Evolutionary conservation across 805 yeast genomes (phyloP).

Genomic region (Diddensiella caesifluorescens): DNA sequence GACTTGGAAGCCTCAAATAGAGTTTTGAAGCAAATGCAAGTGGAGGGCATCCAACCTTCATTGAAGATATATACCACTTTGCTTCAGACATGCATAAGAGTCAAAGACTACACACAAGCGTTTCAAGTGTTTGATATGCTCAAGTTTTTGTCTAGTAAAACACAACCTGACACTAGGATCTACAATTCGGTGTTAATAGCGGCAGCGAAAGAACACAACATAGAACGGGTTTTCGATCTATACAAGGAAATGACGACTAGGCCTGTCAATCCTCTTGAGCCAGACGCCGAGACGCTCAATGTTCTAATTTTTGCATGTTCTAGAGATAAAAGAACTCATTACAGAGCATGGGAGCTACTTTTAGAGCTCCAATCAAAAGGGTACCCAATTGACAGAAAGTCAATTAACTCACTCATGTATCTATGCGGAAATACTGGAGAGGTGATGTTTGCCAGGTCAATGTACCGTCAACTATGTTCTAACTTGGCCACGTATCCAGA

Average conservation of each 20-base stretch:
- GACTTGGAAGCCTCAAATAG: constrained; percentile 23
- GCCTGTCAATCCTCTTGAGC: constrained; percentile 33
- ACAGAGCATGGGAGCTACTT: constrained; percentile 74
- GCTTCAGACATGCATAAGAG: constrained; percentile 54
- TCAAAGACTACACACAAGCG: constrained; percentile 51
- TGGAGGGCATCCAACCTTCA: constrained; percentile 13
- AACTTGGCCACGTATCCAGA: constrained; percentile 27
- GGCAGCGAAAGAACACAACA: constrained; percentile 54
- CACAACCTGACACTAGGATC: constrained; percentile 62
- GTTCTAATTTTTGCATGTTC: constrained; percentile 67
- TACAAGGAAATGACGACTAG: constrained; percentile 57
- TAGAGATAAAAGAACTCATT: constrained; percentile 41
- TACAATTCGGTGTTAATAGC: constrained; percentile 70
- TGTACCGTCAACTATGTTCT: constrained; percentile 30
- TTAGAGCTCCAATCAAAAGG: constrained; percentile 50
- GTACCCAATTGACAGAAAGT: constrained; percentile 33
- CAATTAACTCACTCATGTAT: constrained; percentile 65
- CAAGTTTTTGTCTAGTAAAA: constrained; percentile 65
- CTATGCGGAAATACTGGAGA: constrained; percentile 81
- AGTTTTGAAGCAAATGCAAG: constrained; percentile 16
- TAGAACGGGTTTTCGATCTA: constrained; percentile 72
- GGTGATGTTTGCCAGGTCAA: constrained; percentile 60
- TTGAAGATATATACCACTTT: constrained; percentile 47
- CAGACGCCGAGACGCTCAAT: constrained; percentile 44
- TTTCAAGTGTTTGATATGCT: constrained; percentile 72